These are phyloP conservation scores for Austroboletus festivus DNA, from an alignment of 768 basidiomycete genomes.

Conservation along the genomic window DNA sequence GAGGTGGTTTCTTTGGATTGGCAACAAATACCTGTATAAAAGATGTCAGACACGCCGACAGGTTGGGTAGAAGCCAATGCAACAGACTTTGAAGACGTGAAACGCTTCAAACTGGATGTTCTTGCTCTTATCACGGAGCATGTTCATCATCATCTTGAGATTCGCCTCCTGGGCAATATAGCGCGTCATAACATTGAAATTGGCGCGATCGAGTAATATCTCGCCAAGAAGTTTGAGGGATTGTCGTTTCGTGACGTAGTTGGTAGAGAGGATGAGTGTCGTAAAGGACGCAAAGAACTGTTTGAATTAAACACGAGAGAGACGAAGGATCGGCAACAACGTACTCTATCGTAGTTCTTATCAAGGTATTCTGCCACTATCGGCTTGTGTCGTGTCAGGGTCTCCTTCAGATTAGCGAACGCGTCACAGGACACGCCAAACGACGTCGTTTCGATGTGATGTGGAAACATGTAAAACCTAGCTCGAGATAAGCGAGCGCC, in stretches of 20 bases:
- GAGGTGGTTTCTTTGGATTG: conserved; percentile 97
- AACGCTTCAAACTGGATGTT: conserved; percentile 99
- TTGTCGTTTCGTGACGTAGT: conserved; percentile 99
- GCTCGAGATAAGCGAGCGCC: conserved; percentile 1
- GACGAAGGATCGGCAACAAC: conserved; percentile 24
- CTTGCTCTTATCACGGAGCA: conserved; percentile 96
- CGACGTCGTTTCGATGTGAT: conserved; percentile 95
- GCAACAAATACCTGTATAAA: conserved; percentile 85
- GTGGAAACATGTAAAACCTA: conserved; percentile 95
- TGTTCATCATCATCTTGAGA: conserved; percentile 99
- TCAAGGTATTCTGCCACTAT: conserved; percentile 98
- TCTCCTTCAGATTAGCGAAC: conserved; percentile 96
- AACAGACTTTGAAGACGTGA: conserved; percentile 96
- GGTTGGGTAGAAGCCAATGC: background rate
- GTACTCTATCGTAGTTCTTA: conserved; percentile 91
- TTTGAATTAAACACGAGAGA: background rate
- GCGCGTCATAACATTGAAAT: conserved; percentile 97
- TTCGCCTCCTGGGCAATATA: conserved; percentile 96
- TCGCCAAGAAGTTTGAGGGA: conserved; percentile 97
- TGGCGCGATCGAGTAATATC: conserved; percentile 94
- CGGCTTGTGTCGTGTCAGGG: conserved; percentile 91
- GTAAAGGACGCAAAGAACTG: conserved; percentile 97
- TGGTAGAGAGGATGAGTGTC: conserved; percentile 85
- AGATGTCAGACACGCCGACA: background rate
- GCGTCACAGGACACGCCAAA: conserved; percentile 99